Conservation (phyloP, 345 rosid genomes). For the Erodium maritimum region DNA sequence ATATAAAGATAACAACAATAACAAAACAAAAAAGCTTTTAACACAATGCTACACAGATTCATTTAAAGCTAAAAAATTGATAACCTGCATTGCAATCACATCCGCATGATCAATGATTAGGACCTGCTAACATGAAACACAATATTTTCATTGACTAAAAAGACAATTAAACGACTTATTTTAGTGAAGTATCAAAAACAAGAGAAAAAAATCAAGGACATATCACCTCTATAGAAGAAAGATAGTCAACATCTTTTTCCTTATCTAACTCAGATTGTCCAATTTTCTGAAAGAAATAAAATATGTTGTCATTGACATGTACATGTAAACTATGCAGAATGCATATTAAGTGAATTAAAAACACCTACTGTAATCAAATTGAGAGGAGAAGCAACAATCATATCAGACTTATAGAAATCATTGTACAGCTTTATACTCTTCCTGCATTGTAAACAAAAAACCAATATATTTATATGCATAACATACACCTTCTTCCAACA, state of each 20-base stretch:
- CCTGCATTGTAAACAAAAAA: constrained; percentile 27
- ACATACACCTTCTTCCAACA: not conserved
- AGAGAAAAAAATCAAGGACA: not conserved
- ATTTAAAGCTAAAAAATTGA: constrained; percentile 1
- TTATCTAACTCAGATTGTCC: constrained; percentile 45
- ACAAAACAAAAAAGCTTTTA: not conserved
- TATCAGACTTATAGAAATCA: constrained; percentile 80
- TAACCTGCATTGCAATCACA: constrained; percentile 85
- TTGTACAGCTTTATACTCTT: constrained; percentile 67
- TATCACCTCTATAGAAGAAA: constrained; percentile 85
- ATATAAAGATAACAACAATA: not conserved
- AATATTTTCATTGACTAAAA: not conserved
- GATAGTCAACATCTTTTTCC: constrained; percentile 71
- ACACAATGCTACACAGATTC: not conserved
- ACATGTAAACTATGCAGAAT: not conserved
- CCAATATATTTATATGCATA: not conserved
- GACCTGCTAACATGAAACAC: constrained; percentile 36
- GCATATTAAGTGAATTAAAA: not conserved
- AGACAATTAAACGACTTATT: not conserved
- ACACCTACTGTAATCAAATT: constrained; percentile 47
- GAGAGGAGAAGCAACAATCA: constrained; percentile 86
- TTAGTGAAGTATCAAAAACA: not conserved
- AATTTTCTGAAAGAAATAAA: constrained; percentile 45
- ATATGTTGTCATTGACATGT: not conserved
- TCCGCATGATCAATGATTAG: constrained; percentile 89